Evolutionary conservation across 2,329 filamentous ascomycete genomes (phyloP).

Genomic region (Aspergillus eucalypticola): DNA sequence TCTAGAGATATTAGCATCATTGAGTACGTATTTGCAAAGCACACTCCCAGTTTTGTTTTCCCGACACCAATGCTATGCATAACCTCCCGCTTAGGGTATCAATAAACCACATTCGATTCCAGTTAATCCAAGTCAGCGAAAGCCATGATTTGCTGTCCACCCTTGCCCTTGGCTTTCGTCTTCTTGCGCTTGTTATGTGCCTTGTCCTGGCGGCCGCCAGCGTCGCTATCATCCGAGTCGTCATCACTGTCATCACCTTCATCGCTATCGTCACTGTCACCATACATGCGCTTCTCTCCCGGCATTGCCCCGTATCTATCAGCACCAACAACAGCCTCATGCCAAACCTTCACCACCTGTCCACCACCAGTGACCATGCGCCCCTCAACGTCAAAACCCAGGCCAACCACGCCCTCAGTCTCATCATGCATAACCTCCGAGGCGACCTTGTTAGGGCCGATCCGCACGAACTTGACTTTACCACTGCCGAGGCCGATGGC

Average conservation of each 20-base stretch:
- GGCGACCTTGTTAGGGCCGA: slow-evolving; percentile 72
- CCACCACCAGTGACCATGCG: slow-evolving; percentile 90
- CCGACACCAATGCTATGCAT: slow-evolving; percentile 5
- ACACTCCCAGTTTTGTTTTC: neutral
- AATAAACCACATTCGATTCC: slow-evolving; percentile 10
- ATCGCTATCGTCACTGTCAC: slow-evolving; percentile 37
- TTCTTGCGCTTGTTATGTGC: slow-evolving; percentile 52
- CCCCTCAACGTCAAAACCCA: slow-evolving; percentile 82
- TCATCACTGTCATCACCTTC: slow-evolving; percentile 52
- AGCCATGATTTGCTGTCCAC: slow-evolving; percentile 43
- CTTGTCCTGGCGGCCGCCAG: slow-evolving; percentile 13
- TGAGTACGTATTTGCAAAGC: neutral
- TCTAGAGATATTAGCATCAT: neutral
- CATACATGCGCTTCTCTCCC: slow-evolving; percentile 39
- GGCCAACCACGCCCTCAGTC: slow-evolving; percentile 76
- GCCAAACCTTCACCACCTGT: slow-evolving; percentile 85
- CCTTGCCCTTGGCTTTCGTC: slow-evolving; percentile 46
- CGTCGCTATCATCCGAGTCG: slow-evolving; percentile 39
- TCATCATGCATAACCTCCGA: slow-evolving; percentile 75
- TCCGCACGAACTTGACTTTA: slow-evolving; percentile 71
- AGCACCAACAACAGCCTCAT: slow-evolving; percentile 62
- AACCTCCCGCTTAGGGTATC: slow-evolving; percentile 16
- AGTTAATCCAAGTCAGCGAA: slow-evolving; percentile 46
- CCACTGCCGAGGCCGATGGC: slow-evolving; percentile 83
- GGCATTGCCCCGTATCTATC: slow-evolving; percentile 46